Evolutionary conservation across 441 rosid species (phyloP).

Genomic region (Corymbia citriodora): DNA sequence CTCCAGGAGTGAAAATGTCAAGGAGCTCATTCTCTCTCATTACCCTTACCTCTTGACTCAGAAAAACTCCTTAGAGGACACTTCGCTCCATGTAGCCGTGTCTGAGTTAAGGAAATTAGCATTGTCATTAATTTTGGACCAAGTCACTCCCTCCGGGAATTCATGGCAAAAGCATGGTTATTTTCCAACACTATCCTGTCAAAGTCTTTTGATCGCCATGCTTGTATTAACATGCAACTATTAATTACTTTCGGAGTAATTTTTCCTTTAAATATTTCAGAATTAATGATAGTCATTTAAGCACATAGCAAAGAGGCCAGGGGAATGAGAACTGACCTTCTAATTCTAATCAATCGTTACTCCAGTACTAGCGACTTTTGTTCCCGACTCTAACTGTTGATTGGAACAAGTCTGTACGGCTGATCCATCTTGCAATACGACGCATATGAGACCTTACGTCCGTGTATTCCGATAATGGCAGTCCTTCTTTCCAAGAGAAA

Average conservation of each 20-base stretch:
- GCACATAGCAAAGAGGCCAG: background rate
- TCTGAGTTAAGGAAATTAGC: no score
- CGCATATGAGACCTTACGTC: background rate
- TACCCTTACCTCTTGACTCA: rapidly evolving
- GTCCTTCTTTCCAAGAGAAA: background rate
- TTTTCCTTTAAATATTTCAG: background rate
- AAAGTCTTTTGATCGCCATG: background rate
- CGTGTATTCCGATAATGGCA: background rate
- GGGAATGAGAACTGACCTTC: background rate
- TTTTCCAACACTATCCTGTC: background rate
- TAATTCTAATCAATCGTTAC: background rate
- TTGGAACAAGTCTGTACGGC: background rate
- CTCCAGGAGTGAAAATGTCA: rapidly evolving
- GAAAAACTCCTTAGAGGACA: background rate
- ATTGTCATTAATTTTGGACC: no score
- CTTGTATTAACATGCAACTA: background rate
- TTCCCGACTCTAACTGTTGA: background rate
- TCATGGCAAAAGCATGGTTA: background rate
- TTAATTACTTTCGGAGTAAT: no score
- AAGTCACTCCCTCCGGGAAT: no score
- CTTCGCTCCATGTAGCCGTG: background rate
- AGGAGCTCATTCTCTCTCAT: background rate
- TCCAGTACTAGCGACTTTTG: background rate
- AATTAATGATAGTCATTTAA: background rate
- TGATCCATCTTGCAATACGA: background rate